These are phyloP conservation scores for Wickerhamomyces bisporus DNA, from an alignment of 805 yeast genomes.

Conservation along the genomic window DNA sequence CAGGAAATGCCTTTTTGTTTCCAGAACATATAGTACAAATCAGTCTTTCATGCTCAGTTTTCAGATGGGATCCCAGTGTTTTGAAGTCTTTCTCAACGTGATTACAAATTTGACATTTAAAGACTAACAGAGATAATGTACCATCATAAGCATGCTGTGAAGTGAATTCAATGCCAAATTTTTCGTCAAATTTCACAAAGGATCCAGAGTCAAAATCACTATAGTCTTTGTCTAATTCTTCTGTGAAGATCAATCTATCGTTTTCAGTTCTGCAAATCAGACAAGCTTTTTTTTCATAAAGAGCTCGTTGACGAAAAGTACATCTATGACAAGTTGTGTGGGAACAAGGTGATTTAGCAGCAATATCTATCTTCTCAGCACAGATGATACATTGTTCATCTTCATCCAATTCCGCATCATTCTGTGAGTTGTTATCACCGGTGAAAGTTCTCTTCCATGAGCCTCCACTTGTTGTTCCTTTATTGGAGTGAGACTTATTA, in stretches of 20 bases:
- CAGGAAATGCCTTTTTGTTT: conserved; percentile 72
- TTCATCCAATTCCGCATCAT: conserved; percentile 32
- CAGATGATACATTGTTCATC: conserved; percentile 70
- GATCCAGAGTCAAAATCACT: conserved; percentile 30
- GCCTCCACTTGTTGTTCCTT: neutral
- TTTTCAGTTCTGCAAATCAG: conserved; percentile 78
- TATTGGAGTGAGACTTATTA: neutral
- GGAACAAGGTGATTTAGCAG: conserved; percentile 76
- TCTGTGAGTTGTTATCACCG: conserved; percentile 7
- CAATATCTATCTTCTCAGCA: conserved; percentile 60
- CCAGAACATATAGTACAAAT: conserved; percentile 74
- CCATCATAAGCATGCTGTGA: conserved; percentile 39
- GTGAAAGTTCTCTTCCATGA: conserved; percentile 19
- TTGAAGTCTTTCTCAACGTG: conserved; percentile 45
- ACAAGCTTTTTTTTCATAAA: conserved; percentile 71
- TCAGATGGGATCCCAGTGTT: conserved; percentile 59
- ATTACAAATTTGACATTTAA: conserved; percentile 42
- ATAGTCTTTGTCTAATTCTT: conserved; percentile 33
- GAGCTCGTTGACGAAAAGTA: conserved; percentile 74
- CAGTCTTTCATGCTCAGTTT: conserved; percentile 52
- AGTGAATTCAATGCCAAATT: conserved; percentile 57
- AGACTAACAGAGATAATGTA: conserved; percentile 47
- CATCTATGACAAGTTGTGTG: conserved; percentile 83
- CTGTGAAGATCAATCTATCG: conserved; percentile 52
- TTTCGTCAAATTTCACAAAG: conserved; percentile 34